Conservation (phyloP, 108 stramenopile genomes). For the Discostella stelligeroides region DNA sequence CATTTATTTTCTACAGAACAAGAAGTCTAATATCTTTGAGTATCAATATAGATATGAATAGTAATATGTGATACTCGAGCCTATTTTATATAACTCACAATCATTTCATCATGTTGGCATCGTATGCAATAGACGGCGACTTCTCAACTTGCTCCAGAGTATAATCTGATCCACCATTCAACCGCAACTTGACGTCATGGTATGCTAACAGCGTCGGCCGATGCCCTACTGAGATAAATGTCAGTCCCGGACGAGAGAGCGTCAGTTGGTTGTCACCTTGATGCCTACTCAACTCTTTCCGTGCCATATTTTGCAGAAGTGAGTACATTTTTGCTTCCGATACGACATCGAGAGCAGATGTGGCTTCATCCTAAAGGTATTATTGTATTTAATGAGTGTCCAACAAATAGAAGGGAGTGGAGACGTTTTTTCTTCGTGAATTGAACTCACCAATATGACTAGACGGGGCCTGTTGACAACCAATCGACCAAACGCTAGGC, state of each 20-base stretch:
- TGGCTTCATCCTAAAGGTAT: constrained; percentile 87
- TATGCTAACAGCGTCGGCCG: constrained; percentile 70
- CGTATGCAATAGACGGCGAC: no score
- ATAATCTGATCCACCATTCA: constrained; percentile 35
- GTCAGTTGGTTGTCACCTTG: no score
- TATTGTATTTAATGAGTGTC: no score
- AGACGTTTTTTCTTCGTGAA: no score
- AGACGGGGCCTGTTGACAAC: constrained; percentile 65
- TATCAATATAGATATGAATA: no score
- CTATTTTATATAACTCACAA: no score
- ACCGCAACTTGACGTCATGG: constrained; percentile 66
- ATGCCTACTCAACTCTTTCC: neutral
- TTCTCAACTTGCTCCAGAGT: no score
- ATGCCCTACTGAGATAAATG: constrained; percentile 83
- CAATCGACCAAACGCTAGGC: constrained; percentile 74
- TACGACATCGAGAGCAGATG: constrained; percentile 71
- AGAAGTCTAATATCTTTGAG: no score
- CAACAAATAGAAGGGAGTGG: no score
- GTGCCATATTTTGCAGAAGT: constrained; percentile 45
- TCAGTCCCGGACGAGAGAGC: constrained; percentile 36
- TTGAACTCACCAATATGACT: constrained; percentile 68
- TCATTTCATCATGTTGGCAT: no score
- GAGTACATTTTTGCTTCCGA: constrained; percentile 73
- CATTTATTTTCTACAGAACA: no score
- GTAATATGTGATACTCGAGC: no score